Base-by-base conservation (phyloP, 176 grass and related monocot genomes). In the Elymus sibiricus region DNA sequence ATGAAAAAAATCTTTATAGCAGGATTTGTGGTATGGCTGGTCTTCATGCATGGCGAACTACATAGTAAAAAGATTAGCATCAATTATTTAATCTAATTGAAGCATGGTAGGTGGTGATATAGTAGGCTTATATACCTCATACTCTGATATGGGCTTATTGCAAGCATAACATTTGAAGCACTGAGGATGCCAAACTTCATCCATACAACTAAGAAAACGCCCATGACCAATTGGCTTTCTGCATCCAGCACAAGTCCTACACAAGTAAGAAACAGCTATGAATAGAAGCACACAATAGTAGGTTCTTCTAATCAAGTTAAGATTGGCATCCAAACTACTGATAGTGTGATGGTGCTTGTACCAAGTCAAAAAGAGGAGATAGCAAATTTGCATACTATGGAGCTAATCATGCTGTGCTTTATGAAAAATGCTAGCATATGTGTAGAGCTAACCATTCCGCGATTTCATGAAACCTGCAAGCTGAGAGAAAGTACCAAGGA, bases 121-220 rank as follows among this genome's bases (percentile, higher is more conserved):
- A 38, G 7, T 81, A 86, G 17, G 28, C 55, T 81, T 59, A 17
- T 82, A 71, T 90, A 99, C 97, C 97, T 96, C 97, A 77, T 77
- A 79, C 65, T 99, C 97, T 42, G 94, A 92, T 86, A 99, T 99
- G 77, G 90, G 92, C 80, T 91, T 89, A 68, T 99, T 84, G 81
- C 97, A 99, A 71, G 74, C 92, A 91, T 91, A 90, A 84, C 97
- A 99, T 24, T 86, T 78, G 66, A 99, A 96, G 85, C 97, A 99
- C 73, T 96, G 86, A 74, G 92, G 97, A 53, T 99, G 97, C 97
- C 97, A 96, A 85, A 92, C 88, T 82, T 90, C 71, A 90, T 80
- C 94, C 90, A 92, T 92, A 86, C 86, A 93, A 64, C 86, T 99
- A 56, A 94, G 88, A 81, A 94, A 99, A 25, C 82, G 92, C 16